Conservation (phyloP, 306 rosid species). For the Vigna mungo region DNA sequence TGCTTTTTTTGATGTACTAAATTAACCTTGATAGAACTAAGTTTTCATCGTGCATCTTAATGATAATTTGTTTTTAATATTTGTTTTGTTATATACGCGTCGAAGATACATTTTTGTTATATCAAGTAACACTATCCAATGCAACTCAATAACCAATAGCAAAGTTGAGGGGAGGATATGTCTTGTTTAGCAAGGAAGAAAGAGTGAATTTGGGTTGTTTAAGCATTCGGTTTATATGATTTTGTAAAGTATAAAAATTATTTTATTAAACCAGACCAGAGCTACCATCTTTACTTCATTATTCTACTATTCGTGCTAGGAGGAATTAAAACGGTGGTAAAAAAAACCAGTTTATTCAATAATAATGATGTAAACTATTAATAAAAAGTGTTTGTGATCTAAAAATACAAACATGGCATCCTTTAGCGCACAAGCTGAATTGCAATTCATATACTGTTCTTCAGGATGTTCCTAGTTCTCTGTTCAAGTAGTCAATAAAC, state of each 20-base stretch:
- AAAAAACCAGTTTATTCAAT: constrained; percentile 12
- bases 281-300: background rate
- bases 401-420: constrained; percentile 24
- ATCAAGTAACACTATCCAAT: too few species aligned
- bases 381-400: constrained; percentile 18
- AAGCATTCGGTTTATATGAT: background rate
- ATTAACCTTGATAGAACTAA: too few species aligned
- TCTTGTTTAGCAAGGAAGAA: background rate
- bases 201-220: background rate
- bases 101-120: too few species aligned
- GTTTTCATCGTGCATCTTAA: too few species aligned
- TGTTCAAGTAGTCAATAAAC: constrained; percentile 95
- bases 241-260: too few species aligned
- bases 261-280: background rate
- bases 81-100: too few species aligned
- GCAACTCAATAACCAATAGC: too few species aligned
- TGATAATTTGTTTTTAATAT: too few species aligned
- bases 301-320: background rate
- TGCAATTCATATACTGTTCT: constrained; percentile 22
- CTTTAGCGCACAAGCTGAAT: background rate
- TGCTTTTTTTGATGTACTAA: too few species aligned
- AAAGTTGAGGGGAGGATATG: background rate
- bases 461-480: constrained; percentile 83
- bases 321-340: background rate
- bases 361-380: constrained; percentile 6